Evolutionary conservation across 2,329 filamentous ascomycete genomes (phyloP), one percentile per base, ranked within the genome.

Genomic region (Phialocephala subalpina): DNA sequence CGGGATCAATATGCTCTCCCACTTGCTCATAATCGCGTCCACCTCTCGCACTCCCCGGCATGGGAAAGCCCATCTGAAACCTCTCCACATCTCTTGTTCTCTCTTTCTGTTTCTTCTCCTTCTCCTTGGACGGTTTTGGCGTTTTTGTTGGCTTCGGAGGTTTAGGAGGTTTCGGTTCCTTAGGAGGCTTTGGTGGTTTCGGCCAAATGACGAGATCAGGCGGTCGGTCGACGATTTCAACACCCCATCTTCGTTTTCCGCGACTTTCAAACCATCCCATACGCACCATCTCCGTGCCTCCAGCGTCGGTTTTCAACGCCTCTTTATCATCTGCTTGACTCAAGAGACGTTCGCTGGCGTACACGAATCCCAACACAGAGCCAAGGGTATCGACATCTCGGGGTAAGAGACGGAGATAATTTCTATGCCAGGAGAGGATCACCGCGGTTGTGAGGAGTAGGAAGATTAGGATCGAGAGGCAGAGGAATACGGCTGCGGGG

Each of bases 321-420:
- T 25, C 20, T 29, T 53, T 53, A 33, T 53, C 49, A n/a, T 53
- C 18, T 16, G 49, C 3, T 16, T 3, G 14, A 53, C 3, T n/a
- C 3, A 69, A 35, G 2, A 69, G 53, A 20, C 42, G 38, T 38
- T 63, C 60, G 38, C 67, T 69, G 3, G 58, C 65, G 35, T 69
- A 69, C 1, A 69, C 60, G 35, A 69, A 65, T 1, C 65, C 65
- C 6, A 69, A 38, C 8, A 69, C 55, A 22, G 56, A 59, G 5
- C 62, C 63, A 1, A 69, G 40, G 1, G 65, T 67, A 40, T 69
- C 65, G 3, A 69, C 63, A 58, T 69, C 65, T 29, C 65, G 40
- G 11, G 67, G 67, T 49, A 69, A n/a, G 12, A 52, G 27, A 14
- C 52, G 20, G 25, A 69, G 55, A 45, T 63, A 59, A 9, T 57